These are phyloP conservation scores for Fusarium sp. DNA, from an alignment of 2,329 filamentous ascomycete species.

Conservation along the genomic window DNA sequence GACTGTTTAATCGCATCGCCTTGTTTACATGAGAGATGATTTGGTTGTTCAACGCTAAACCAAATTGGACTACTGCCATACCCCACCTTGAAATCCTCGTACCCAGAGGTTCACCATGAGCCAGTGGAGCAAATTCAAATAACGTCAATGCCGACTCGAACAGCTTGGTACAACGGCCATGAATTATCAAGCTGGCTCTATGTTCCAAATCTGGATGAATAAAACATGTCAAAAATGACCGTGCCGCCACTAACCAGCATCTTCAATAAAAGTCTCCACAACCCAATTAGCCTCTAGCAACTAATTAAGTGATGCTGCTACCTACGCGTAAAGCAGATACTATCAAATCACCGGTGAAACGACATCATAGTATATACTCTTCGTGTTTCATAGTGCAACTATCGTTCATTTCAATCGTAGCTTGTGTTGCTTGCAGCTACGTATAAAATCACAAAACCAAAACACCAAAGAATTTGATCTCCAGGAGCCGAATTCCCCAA, in stretches of 20 bases:
- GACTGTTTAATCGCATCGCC: constrained; percentile 41
- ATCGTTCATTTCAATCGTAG: constrained; percentile 40
- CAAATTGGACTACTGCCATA: constrained; percentile 5
- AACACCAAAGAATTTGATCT: constrained; percentile 45
- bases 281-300: background rate
- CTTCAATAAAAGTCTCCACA: background rate
- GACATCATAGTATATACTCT: constrained; percentile 1
- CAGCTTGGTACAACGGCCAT: background rate
- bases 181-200: background rate
- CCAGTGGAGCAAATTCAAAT: background rate
- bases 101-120: background rate
- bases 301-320: background rate
- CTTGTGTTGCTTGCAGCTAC: constrained; percentile 46
- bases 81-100: constrained; percentile 29
- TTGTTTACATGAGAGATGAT: constrained; percentile 45
- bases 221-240: background rate
- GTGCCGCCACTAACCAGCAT: background rate
- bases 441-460: constrained; percentile 27
- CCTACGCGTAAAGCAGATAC: background rate
- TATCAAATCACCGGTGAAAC: background rate
- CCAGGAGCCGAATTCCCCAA: constrained; percentile 39
- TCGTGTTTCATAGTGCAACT: constrained; percentile 37
- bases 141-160: constrained; percentile 21
- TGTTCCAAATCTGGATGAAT: background rate
- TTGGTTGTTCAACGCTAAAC: constrained; percentile 37